Conservation (phyloP, 2,329 filamentous ascomycete genomes). For the Nectriaceae sp. region DNA sequence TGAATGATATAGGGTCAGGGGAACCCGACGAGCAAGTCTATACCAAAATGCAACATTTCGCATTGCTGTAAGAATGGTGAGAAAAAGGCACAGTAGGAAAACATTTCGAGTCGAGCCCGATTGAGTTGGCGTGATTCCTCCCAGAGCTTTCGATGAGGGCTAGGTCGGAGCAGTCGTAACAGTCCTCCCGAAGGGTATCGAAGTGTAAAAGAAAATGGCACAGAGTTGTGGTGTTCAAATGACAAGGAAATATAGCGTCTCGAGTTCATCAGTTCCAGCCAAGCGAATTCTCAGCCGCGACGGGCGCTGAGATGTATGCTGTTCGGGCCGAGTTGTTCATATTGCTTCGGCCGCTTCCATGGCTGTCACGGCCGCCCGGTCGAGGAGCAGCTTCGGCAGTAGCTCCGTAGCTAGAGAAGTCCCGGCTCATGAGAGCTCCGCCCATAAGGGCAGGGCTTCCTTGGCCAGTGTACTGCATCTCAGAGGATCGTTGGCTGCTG, state of each 20-base stretch:
- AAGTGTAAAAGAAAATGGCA: constrained; percentile 25
- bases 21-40: constrained; percentile 28
- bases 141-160: constrained; percentile 12
- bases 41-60: constrained; percentile 24
- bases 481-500: constrained; percentile 46
- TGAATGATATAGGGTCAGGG: constrained; percentile 19
- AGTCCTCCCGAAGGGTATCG: constrained; percentile 37
- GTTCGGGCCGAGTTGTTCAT: constrained; percentile 57
- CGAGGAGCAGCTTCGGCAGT: constrained; percentile 32
- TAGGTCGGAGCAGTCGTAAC: constrained; percentile 24
- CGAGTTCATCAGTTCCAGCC: constrained; percentile 74
- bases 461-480: constrained; percentile 52
- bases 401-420: constrained; percentile 57
- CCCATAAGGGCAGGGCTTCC: constrained; percentile 69
- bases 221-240: constrained; percentile 21
- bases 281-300: constrained; percentile 91
- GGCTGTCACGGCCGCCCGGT: constrained; percentile 54
- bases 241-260: constrained; percentile 15
- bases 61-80: constrained; percentile 22
- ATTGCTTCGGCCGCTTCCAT: constrained; percentile 64
- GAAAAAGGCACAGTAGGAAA: constrained; percentile 18
- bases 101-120: constrained; percentile 27
- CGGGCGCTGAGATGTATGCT: constrained; percentile 79
- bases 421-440: constrained; percentile 61
- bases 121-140: too few relatives aligned